Base-by-base conservation (phyloP, 2,329 filamentous ascomycete species). In the Fusarium buharicum region DNA sequence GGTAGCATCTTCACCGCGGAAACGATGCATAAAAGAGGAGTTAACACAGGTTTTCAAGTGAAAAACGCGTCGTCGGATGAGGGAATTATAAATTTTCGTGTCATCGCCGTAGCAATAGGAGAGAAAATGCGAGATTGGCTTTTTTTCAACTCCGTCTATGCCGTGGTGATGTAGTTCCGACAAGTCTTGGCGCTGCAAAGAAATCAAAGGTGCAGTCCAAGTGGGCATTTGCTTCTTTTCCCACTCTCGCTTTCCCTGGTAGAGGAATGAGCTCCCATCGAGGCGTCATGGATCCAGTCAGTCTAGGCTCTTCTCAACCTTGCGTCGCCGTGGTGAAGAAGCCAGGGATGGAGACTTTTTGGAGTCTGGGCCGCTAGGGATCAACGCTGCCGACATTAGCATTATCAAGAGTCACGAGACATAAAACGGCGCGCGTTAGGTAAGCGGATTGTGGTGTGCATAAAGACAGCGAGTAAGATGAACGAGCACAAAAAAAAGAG, bases 251-350 rank as follows among this genome's bases (percentile, higher is more conserved):
- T 47, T 57, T 47, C 51, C 52, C 45, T 59, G 43, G 53, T 54
- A 47, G 37, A 40, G 47, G 53, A 52, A 66, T 50, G 58, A 46
- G 46, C 45, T 41, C 41, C 51, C 47, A 24, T 34, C 10, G 43
- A 68, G 49, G 64, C 54, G 66, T 58, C 66, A 67, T 65, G 64
- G 66, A 52, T 57, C 66, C 45, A 43, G 47, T 55, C 43, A 56
- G 40, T 46, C 34, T 50, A 18, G 40, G 51, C 43, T 36, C 38
- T 45, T 33, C 3, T n/a, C 24, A 46, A 50, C 61, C 47, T 50
- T 56, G 55, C 63, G 67, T 70, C 66, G 64, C 56, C 37, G 43
- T 64, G 68, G 66, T 69, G 61, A 64, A 54, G 62, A 66, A 59
- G 62, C 53, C 47, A 63, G 62, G 52, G 52, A 68, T 67, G 54